These are phyloP conservation scores for Penicillium goetzii DNA, from an alignment of 495 filamentous ascomycete species.

Conservation along the genomic window DNA sequence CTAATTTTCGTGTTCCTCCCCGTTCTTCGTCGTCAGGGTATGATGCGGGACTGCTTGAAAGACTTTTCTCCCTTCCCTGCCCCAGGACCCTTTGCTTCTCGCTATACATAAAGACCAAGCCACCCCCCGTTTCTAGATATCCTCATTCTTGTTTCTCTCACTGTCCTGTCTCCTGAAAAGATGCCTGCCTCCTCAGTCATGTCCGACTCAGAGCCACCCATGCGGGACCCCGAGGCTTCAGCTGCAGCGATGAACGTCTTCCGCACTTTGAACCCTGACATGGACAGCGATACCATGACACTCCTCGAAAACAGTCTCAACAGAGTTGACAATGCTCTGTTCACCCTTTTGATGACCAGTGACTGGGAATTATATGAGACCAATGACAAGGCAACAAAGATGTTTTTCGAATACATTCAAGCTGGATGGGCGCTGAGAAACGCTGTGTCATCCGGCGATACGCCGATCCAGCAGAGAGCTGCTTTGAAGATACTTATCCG, in stretches of 20 bases:
- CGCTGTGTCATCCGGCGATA: neutral
- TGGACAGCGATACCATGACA: neutral
- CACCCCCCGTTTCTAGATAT: too few species aligned
- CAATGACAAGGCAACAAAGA: neutral
- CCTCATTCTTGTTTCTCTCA: too few species aligned
- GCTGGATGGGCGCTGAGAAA: neutral
- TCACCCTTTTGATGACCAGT: neutral
- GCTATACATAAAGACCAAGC: too few species aligned
- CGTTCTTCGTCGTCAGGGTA: too few species aligned
- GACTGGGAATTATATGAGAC: neutral
- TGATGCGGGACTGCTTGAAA: too few species aligned
- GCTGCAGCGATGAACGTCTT: neutral
- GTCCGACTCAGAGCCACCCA: neutral
- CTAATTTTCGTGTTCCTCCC: too few species aligned
- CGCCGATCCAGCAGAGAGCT: neutral
- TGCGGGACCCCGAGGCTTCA: neutral
- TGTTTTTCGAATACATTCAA: neutral
- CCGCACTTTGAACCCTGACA: neutral
- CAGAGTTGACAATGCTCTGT: neutral
- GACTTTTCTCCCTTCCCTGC: too few species aligned
- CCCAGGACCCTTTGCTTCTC: too few species aligned
- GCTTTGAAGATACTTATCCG: neutral
- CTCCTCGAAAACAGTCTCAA: neutral
- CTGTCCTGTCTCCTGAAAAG: neutral
- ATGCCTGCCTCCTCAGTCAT: neutral